phyloP scores from a whole-genome alignment of 2,329 filamentous ascomycete genomes.

The Apiospora koreana region DNA sequence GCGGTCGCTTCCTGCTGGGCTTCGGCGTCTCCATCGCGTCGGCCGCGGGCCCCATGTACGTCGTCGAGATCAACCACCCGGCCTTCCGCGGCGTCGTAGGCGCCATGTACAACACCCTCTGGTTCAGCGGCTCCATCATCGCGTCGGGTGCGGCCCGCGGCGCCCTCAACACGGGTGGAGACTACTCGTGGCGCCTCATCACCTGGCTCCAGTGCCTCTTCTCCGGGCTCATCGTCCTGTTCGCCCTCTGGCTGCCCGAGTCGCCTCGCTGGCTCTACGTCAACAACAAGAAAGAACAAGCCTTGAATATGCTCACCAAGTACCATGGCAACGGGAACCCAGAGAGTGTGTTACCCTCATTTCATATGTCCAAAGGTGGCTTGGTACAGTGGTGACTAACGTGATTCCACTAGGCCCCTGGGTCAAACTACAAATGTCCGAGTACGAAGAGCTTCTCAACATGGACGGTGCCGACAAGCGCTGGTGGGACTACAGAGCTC shows the following conservation, averaged over 20 bases:
- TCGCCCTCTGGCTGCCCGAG: constrained; percentile 40
- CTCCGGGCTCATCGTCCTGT: constrained; percentile 38
- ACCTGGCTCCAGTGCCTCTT: constrained; percentile 47
- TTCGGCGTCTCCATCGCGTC: constrained; percentile 53
- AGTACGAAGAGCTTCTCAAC: constrained; percentile 42
- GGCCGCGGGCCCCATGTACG: constrained; percentile 48
- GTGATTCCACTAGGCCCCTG: constrained; percentile 27
- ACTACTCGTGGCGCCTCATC: constrained; percentile 42
- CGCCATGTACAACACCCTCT: constrained; percentile 45
- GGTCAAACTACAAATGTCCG: constrained; percentile 44
- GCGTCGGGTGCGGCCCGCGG: constrained; percentile 51
- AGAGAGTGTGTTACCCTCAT: constrained; percentile 27
- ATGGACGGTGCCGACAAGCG: constrained; percentile 43
- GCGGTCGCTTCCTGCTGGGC: constrained; percentile 62
- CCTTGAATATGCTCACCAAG: constrained; percentile 37
- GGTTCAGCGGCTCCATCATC: constrained; percentile 51
- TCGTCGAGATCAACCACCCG: constrained; percentile 48
- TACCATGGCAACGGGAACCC: constrained; percentile 47
- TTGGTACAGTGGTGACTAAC: not conserved
- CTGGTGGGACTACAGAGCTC: constrained; percentile 47
- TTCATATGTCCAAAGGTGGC: not conserved
- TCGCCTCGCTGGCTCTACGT: constrained; percentile 45
- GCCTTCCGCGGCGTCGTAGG: constrained; percentile 45
- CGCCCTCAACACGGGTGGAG: constrained; percentile 37
- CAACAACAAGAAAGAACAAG: constrained; percentile 38